These are phyloP conservation scores for Russula abietina DNA, from an alignment of 768 basidiomycete genomes.

Conservation along the genomic window DNA sequence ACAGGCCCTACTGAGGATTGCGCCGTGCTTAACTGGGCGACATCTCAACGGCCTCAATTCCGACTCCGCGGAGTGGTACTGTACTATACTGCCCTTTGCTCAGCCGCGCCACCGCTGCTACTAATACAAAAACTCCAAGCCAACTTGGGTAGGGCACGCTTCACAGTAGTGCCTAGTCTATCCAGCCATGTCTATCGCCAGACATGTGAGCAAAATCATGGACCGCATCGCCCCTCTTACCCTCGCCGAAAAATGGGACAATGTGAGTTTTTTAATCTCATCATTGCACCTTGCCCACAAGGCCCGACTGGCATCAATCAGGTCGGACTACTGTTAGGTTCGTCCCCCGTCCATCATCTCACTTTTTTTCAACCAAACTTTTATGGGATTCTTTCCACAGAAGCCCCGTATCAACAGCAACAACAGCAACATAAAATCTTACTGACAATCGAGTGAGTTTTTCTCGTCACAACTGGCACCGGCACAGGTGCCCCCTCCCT, in stretches of 20 bases:
- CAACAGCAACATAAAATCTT: slow-evolving; percentile 30
- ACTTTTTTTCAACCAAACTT: neutral
- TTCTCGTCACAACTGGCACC: neutral
- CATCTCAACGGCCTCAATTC: too few species aligned
- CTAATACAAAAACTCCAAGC: too few species aligned
- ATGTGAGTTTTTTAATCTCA: slow-evolving; percentile 52
- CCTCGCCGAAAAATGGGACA: slow-evolving; percentile 91
- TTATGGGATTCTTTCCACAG: slow-evolving; percentile 25
- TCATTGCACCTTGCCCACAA: slow-evolving; percentile 1
- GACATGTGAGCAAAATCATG: slow-evolving; percentile 60
- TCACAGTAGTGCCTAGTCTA: neutral
- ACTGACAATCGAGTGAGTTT: slow-evolving; percentile 40
- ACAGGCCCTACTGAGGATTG: too few species aligned
- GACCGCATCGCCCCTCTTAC: slow-evolving; percentile 80
- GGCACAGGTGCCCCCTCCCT: too few species aligned
- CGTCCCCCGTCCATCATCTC: neutral
- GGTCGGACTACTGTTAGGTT: slow-evolving; percentile 33
- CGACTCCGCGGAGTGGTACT: too few species aligned
- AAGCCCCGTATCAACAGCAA: slow-evolving; percentile 33
- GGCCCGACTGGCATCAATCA: slow-evolving; percentile 8
- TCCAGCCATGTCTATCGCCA: slow-evolving; percentile 35
- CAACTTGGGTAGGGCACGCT: neutral
- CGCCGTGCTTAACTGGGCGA: too few species aligned
- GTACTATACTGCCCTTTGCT: too few species aligned
- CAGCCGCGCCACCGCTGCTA: too few species aligned